Base-by-base conservation (phyloP, 257 asterid species). In the Pogostemon cablin region DNA sequence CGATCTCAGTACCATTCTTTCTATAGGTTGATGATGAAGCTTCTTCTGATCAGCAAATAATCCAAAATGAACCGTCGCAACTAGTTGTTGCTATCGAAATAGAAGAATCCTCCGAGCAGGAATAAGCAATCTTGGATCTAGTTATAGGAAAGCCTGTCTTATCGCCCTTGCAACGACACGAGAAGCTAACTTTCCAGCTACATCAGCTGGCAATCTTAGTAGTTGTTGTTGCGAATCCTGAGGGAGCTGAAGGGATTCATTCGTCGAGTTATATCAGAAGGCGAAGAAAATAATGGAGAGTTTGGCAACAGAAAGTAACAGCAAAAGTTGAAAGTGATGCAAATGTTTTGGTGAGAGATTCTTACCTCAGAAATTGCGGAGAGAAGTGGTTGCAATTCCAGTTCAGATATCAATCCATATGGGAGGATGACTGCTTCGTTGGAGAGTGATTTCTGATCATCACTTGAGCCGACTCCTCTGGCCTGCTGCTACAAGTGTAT, bases 81-180 rank as follows among this genome's bases (percentile, higher is more conserved):
- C 10, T 48, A 35, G 63, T 20, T 62, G 11, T 57, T 9, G 35
- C 46, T 9, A 5, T 48, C 32, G 32, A 25, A 25, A 25, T 25
- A 25, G 32, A 50, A 34, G 11, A 41, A 46, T 47, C 43, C 52
- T 65, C 47, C 54, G 49, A 71, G 40, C 41, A 56, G 58, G 65
- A 42, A 69, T 58, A 17, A 59, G 12, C 32, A 37, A 5, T 41
- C 15, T 7, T 3, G 71, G 56, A 71, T 52, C 69, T 34, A 15
- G 44, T 85, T 78, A 92, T 57, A 87, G 68, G 80, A 88, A 77
- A 42, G 78, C 69, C 76, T 95, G 89, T 72, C 86, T 84, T 55
- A 90, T 20, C 32, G 93, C 87, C 81, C 98, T 83, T 66, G 98
- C 98, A 69, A 83, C 84, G 4, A 75, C 83, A 55, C 98, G 91